phyloP scores from a whole-genome alignment of 1,139 yeast genomes.

The Yamadazyma kanchanaburiensis region DNA sequence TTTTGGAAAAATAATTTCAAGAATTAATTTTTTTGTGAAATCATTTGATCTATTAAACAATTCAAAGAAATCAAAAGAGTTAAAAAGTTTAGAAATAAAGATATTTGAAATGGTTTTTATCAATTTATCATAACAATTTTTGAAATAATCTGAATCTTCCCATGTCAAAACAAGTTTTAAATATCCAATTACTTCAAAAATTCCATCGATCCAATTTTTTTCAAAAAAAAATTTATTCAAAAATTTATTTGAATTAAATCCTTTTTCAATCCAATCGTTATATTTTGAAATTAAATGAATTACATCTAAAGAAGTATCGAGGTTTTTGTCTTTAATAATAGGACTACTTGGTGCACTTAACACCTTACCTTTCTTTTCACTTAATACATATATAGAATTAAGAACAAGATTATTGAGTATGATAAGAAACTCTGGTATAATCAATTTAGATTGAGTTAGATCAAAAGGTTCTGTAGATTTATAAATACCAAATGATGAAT shows the following conservation, averaged over 20 bases:
- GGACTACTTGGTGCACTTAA: slow-evolving; percentile 39
- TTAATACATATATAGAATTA: slow-evolving; percentile 29
- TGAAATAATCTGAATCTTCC: slow-evolving; percentile 22
- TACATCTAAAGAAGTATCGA: slow-evolving; percentile 27
- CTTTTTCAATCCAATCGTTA: slow-evolving; percentile 27
- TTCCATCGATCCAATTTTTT: slow-evolving; percentile 38
- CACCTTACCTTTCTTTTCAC: slow-evolving; percentile 33
- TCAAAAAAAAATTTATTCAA: slow-evolving; percentile 22
- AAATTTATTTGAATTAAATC: slow-evolving; percentile 21
- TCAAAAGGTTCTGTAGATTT: slow-evolving; percentile 6
- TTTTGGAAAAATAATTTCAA: slow-evolving; percentile 35
- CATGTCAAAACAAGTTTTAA: slow-evolving; percentile 26
- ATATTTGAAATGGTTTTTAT: slow-evolving; percentile 24
- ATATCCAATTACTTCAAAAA: slow-evolving; percentile 37
- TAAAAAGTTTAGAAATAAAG: slow-evolving; percentile 26
- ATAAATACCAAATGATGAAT: slow-evolving; percentile 41
- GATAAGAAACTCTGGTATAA: slow-evolving; percentile 38
- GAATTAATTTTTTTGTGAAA: slow-evolving; percentile 25
- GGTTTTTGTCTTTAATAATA: slow-evolving; percentile 12
- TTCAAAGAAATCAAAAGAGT: slow-evolving; percentile 19
- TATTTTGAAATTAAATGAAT: slow-evolving; percentile 36
- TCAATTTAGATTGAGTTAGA: slow-evolving; percentile 15
- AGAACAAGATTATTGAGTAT: slow-evolving; percentile 40
- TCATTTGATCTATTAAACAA: slow-evolving; percentile 20
- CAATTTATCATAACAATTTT: slow-evolving; percentile 21